A percentile compares a stretch with the other conserved stretches of the same genome.
phyloP scores from a whole-genome alignment of 495 filamentous ascomycete genomes.

The Aspergillus nanangensis region DNA sequence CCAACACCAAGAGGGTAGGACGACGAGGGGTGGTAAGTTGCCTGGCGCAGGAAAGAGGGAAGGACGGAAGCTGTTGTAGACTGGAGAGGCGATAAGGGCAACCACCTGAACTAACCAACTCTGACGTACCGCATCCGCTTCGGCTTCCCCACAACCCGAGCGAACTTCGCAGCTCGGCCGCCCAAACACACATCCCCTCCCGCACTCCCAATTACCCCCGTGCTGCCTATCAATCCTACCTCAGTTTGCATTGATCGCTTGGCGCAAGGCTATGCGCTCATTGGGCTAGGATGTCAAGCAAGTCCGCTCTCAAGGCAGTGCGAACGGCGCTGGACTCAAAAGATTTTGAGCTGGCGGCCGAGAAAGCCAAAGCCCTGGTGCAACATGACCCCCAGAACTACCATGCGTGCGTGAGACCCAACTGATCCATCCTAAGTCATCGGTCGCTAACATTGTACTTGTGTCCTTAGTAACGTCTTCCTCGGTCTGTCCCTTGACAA shows the following conservation, averaged over 20 bases:
- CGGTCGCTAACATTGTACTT: constrained; percentile 2
- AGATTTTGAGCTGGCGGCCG: constrained; percentile 70
- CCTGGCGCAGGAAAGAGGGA: constrained; percentile 4
- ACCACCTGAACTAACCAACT: constrained; percentile 2
- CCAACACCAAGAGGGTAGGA: no score
- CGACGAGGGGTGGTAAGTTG: no score
- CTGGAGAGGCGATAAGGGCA: constrained; percentile 8
- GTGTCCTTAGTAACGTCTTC: constrained; percentile 61
- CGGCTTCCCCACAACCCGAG: constrained; percentile 16
- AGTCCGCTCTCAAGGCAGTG: constrained; percentile 79
- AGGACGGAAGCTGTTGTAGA: constrained; percentile 3
- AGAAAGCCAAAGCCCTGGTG: constrained; percentile 62
- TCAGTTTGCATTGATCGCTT: background rate
- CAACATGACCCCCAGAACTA: constrained; percentile 74
- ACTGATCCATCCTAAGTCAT: background rate
- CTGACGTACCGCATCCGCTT: constrained; percentile 16
- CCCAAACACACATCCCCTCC: constrained; percentile 1
- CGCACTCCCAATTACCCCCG: background rate
- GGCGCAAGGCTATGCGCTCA: constrained; percentile 15
- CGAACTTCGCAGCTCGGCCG: no score
- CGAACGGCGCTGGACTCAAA: constrained; percentile 73
- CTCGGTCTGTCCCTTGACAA: constrained; percentile 77
- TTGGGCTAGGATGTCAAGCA: constrained; percentile 51
- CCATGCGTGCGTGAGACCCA: constrained; percentile 56
- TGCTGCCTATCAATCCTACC: background rate